Base-by-base conservation (phyloP, 1,284 basidiomycete genomes). In the Microbotryum violaceum region DNA sequence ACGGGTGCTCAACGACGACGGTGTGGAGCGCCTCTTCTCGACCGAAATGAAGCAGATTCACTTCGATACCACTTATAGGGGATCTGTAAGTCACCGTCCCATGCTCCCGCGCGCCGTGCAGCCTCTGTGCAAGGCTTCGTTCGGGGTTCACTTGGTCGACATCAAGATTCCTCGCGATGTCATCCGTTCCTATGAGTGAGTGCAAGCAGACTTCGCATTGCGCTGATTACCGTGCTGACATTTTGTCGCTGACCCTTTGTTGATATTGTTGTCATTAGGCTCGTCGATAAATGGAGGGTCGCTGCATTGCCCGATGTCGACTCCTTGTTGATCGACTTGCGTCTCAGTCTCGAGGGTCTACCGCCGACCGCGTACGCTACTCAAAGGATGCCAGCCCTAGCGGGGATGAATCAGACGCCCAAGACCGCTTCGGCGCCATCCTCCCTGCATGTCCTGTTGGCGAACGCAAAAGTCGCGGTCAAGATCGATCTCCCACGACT, bases 401-500 rank as follows among this genome's bases (percentile, higher is more conserved):
- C 16, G 5, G 37, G 6, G 12, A 18, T 3, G 37, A 42, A 42
- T 42, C 37, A 18, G 16, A 42, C 37, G 37, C 37, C 37, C 12
- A 42, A 42, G 16, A 18, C 37, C 12, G 5, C 16, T 42, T 42
- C 37, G 37, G 37, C 12, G 37, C 37, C 37, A 42, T 42, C 37
- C 37, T 42, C 18, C 37, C 37, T 14, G 37, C 37, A 42, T 16
- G 6, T 42, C 37, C 37, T 42, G 5, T 42, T 42, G 37, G 55
- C 29, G 9, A 29, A 27, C 27, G 51, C 52, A 7, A 56, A 21
- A 6, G 21, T 70, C n/a, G 16, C 25, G 8, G 57, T 48, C n/a
- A 48, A 62, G 8, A 29, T 66, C n/a, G 44, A 53, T 6, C 9
- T 69, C 27, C 58, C 59, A 21, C 51, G 60, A 6, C 37, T 70